A percentile compares a stretch with the other conserved stretches of the same genome.
Evolutionary conservation across 176 grass and related monocot genomes (phyloP).

Genomic region (Triticum timopheevii): DNA sequence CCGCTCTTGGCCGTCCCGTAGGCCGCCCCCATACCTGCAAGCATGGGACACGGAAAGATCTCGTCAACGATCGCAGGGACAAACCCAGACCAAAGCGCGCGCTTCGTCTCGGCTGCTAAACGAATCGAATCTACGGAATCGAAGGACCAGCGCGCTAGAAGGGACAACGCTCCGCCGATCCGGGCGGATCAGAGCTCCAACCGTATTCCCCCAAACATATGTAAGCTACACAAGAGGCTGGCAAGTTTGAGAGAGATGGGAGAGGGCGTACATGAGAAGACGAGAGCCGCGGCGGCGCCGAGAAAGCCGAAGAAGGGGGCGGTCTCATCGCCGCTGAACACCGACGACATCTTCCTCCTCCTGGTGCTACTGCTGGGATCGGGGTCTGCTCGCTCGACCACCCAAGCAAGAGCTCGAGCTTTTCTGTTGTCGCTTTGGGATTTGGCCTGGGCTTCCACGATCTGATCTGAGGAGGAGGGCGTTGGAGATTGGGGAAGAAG

Average conservation of each 20-base stretch:
- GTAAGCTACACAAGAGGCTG: background rate
- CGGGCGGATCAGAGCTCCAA: constrained; percentile 1
- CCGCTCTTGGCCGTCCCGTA: constrained; percentile 74
- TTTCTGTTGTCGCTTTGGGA: background rate
- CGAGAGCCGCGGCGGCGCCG: constrained; percentile 89
- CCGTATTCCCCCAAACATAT: background rate
- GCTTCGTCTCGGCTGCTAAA: background rate
- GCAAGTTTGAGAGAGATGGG: background rate
- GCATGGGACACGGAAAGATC: background rate
- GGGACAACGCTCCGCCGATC: background rate
- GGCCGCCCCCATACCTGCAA: constrained; percentile 67
- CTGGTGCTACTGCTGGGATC: background rate
- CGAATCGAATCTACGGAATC: constrained; percentile 11
- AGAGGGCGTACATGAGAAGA: constrained; percentile 75
- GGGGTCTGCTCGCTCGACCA: background rate
- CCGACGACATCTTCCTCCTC: constrained; percentile 46
- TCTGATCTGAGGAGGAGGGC: constrained; percentile 38
- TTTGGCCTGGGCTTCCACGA: constrained; percentile 8
- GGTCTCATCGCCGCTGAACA: constrained; percentile 95
- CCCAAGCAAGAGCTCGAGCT: background rate
- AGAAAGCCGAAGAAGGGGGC: constrained; percentile 99
- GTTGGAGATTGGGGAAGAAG: constrained; percentile 2
- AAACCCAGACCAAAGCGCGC: too few species aligned
- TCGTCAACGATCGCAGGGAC: too few species aligned
- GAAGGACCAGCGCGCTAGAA: background rate